Evolutionary conservation across 1,139 yeast species (phyloP).

Genomic region (Pneumocystis oryctolagi): DNA sequence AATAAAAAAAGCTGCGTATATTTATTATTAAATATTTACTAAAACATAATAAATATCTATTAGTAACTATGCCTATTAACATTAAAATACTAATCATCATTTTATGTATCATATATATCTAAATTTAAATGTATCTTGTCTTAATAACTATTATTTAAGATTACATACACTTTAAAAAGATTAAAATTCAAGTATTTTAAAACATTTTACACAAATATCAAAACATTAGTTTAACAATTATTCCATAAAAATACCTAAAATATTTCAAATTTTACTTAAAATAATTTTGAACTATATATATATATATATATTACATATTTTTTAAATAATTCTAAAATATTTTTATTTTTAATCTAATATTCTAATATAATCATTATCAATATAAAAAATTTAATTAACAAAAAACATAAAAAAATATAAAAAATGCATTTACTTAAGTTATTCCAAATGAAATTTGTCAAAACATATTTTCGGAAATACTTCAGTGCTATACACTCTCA

Average conservation of each 20-base stretch:
- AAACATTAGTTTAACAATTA: too few relatives aligned
- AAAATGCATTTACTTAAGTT: neutral
- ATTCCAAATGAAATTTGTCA: neutral
- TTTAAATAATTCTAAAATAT: too few relatives aligned
- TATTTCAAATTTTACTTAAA: neutral
- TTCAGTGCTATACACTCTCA: neutral
- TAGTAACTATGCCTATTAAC: neutral
- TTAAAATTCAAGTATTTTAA: too few relatives aligned
- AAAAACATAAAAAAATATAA: neutral
- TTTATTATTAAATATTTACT: neutral
- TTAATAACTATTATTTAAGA: too few relatives aligned
- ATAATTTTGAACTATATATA: too few relatives aligned
- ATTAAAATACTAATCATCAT: neutral
- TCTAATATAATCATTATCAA: too few relatives aligned
- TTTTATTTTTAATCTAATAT: too few relatives aligned
- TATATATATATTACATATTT: too few relatives aligned
- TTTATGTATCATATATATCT: too few relatives aligned
- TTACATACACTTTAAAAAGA: too few relatives aligned
- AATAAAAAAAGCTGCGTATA: neutral
- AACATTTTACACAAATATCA: too few relatives aligned
- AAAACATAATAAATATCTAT: neutral
- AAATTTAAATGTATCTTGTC: too few relatives aligned
- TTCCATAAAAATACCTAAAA: neutral
- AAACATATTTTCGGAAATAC: neutral
- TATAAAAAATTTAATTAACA: neutral